Conservation (phyloP, 352 stramenopile species). For the Globisporangium echinulatum region DNA sequence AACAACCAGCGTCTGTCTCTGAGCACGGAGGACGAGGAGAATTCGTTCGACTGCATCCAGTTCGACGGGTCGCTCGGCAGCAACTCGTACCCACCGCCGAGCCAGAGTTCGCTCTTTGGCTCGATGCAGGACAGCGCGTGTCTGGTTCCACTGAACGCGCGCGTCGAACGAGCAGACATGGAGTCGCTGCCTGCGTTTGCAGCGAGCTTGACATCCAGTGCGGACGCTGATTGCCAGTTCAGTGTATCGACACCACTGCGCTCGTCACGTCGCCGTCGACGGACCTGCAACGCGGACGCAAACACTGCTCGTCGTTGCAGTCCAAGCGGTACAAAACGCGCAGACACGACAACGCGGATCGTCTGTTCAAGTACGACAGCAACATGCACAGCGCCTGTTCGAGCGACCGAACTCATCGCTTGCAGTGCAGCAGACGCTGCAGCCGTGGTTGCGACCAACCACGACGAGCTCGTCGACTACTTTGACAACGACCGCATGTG, state of each 20-base stretch:
- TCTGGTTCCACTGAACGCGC: slow-evolving; percentile 27
- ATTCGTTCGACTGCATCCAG: slow-evolving; percentile 41
- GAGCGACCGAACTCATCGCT: slow-evolving; percentile 15
- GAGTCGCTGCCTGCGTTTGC: too few relatives aligned
- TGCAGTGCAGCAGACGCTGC: neutral
- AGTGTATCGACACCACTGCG: too few relatives aligned
- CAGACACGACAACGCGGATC: too few relatives aligned
- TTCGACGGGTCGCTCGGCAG: slow-evolving; percentile 20
- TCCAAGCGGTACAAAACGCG: too few relatives aligned
- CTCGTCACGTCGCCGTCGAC: neutral
- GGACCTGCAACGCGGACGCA: neutral
- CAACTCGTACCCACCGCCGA: slow-evolving; percentile 12
- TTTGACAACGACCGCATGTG: slow-evolving; percentile 60
- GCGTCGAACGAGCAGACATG: neutral
- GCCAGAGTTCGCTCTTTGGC: slow-evolving; percentile 38
- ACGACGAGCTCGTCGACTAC: slow-evolving; percentile 51
- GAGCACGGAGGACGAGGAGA: slow-evolving; percentile 16
- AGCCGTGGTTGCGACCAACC: neutral
- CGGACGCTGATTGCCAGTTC: too few relatives aligned
- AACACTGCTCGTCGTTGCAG: too few relatives aligned
- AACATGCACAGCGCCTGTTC: too few relatives aligned
- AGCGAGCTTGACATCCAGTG: too few relatives aligned
- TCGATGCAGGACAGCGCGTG: slow-evolving; percentile 52
- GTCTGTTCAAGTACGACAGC: too few relatives aligned
- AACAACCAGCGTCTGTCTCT: neutral